phyloP scores from a whole-genome alignment of 1,284 basidiomycete species.

The Malassezia sympodialis region DNA sequence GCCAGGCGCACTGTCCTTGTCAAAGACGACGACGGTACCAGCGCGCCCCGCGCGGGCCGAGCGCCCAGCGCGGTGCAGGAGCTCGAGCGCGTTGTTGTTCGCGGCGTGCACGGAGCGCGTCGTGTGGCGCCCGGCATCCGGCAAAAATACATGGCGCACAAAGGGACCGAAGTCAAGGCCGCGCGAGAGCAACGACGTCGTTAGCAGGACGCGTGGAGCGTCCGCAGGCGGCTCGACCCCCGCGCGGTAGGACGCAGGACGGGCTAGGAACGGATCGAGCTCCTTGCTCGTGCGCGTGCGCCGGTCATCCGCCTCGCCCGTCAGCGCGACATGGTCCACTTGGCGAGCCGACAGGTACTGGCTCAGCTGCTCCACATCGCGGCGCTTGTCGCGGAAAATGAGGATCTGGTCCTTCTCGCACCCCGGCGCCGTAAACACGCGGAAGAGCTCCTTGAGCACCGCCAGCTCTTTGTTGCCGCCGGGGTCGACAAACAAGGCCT shows the following conservation, averaged over 20 bases:
- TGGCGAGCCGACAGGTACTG: conserved; percentile 57
- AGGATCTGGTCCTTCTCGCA: conserved; percentile 55
- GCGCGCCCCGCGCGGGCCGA: conserved; percentile 59
- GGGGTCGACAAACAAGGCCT: conserved; percentile 61
- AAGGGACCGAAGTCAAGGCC: conserved; percentile 71
- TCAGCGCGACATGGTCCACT: conserved; percentile 50
- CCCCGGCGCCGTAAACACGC: conserved; percentile 65
- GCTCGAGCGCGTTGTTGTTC: conserved; percentile 78
- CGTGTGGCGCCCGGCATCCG: conserved; percentile 16
- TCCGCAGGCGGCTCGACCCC: background rate
- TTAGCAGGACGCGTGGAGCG: conserved; percentile 59
- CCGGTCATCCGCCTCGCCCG: conserved; percentile 11
- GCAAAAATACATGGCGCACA: conserved; percentile 22
- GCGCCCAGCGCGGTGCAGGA: conserved; percentile 61
- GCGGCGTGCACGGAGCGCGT: conserved; percentile 62
- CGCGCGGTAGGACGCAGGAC: background rate
- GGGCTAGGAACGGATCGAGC: conserved; percentile 13
- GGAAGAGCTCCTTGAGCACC: conserved; percentile 62
- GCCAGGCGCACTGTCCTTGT: conserved; percentile 18
- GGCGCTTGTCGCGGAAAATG: conserved; percentile 68
- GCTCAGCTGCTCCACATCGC: conserved; percentile 58
- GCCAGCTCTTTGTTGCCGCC: conserved; percentile 66
- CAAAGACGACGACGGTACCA: conserved; percentile 54
- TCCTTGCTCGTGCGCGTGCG: conserved; percentile 8
- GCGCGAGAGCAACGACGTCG: conserved; percentile 79